Base-by-base conservation (phyloP, 768 basidiomycete species). In the Naematelia encephala region DNA sequence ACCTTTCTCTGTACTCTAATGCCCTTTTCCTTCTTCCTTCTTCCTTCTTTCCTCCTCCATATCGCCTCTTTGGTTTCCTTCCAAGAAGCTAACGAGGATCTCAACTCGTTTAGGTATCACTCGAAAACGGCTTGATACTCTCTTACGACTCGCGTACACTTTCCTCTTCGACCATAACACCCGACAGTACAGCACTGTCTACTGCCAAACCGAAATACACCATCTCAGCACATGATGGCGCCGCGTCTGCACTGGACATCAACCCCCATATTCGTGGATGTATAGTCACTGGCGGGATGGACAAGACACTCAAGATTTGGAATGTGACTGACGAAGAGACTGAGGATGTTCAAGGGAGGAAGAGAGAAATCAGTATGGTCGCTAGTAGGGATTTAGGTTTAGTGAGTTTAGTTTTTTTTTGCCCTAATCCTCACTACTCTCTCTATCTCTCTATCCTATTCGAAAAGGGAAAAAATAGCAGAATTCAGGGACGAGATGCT, bases 231-330 rank as follows among this genome's bases (percentile, higher is more conserved):
- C 96, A 99, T 76, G 90, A 97, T 61, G 91, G 91, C 14, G 86
- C 91, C 0, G 87, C 85, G 10, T 90, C 90, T 2, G 86, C 89
- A 0, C 80, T 99, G 47, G 96, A 98, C 74, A 83, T 97, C 62
- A 96, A 91, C 74, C 86, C 91, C 3, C 86, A 90, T 70, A 82
- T 98, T 42, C 85, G 84, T 54, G 96, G 96, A 0, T 93, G 90
- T 77, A 81, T 99, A 66, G 90, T 84, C 16, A 98, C 96, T 0
- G 96, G 94, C 19, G 96, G 96, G 1, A 86, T 87, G 19, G 96
- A 98, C 81, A 96, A 93, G 74, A 59, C 73, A 51, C 90, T 96
- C 74, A 97, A 98, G 77, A 80, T 90, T 29, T 99, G 96, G 96
- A 97, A 97, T 71, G 81, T 94, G 48, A 80, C 79, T 44, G 87